Evolutionary conservation across 129 eudicot genomes (phyloP).

Genomic region (Scalesia atractyloides): DNA sequence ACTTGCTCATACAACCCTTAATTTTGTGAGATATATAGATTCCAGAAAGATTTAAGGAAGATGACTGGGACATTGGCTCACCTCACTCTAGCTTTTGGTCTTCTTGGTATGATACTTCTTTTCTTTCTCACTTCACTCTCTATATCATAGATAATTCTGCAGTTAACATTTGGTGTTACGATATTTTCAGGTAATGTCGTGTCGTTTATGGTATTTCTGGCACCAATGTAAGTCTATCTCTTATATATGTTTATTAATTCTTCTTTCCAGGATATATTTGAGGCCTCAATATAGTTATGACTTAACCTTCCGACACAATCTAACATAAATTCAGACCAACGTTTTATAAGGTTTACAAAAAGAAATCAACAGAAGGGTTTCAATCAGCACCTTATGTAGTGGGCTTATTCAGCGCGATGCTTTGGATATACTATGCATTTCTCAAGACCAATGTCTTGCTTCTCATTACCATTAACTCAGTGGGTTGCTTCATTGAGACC

Average conservation of each 20-base stretch:
- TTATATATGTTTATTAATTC: background rate
- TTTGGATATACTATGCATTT: slow-evolving; percentile 67
- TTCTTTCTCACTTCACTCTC: background rate
- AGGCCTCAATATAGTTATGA: background rate
- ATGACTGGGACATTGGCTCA: slow-evolving; percentile 31
- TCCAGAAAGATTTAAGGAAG: background rate
- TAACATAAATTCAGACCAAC: slow-evolving; percentile 57
- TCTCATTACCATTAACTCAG: slow-evolving; percentile 62
- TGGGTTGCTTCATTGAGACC: slow-evolving; percentile 60
- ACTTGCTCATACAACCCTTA: no score
- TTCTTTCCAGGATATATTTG: background rate
- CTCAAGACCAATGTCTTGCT: slow-evolving; percentile 54
- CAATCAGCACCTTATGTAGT: slow-evolving; percentile 71
- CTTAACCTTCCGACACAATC: background rate
- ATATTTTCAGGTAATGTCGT: slow-evolving; percentile 51
- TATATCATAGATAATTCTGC: background rate
- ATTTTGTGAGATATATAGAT: background rate
- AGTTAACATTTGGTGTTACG: background rate
- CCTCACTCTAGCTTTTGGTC: slow-evolving; percentile 29
- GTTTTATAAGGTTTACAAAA: slow-evolving; percentile 59
- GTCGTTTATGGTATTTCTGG: slow-evolving; percentile 64
- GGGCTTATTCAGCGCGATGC: slow-evolving; percentile 69
- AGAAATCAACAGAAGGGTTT: slow-evolving; percentile 71
- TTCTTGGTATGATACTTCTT: slow-evolving; percentile 20
- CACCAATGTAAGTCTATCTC: slow-evolving; percentile 60